Percentiles rank a stretch among this genome's conserved stretches.
Evolutionary conservation across 306 rosid genomes (phyloP).

Genomic region (Betula pendula): DNA sequence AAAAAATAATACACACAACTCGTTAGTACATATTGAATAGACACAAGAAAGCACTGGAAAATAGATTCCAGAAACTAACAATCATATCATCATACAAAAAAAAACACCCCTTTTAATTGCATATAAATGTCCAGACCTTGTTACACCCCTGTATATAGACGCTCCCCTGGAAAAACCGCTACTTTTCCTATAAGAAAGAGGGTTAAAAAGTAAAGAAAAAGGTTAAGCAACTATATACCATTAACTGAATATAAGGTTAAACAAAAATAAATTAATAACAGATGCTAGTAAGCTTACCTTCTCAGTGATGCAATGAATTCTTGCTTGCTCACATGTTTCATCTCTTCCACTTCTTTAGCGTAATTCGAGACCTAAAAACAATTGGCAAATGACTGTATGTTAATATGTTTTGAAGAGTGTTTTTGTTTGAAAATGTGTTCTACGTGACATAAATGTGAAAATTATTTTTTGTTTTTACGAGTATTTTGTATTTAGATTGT

Average conservation of each 20-base stretch:
- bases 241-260: not conserved
- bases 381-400: too few species aligned
- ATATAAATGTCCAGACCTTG: constrained; percentile 51
- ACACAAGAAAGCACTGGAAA: not conserved
- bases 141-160: constrained; percentile 89
- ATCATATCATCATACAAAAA: not conserved
- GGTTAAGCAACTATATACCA: not conserved
- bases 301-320: constrained; percentile 93
- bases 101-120: not conserved
- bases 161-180: constrained; percentile 98
- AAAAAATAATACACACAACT: constrained; percentile 2
- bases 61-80: not conserved
- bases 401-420: too few species aligned
- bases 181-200: constrained; percentile 66
- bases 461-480: too few species aligned
- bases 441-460: too few species aligned
- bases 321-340: constrained; percentile 87
- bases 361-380: constrained; percentile 66
- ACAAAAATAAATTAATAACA: not conserved
- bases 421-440: too few species aligned
- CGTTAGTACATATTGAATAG: not conserved
- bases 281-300: constrained; percentile 42
- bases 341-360: constrained; percentile 77
- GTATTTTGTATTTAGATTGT: not conserved
- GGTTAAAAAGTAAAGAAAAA: not conserved